A percentile compares a stretch with the other conserved stretches of the same genome.
Evolutionary conservation across 164 flowering plant genomes (phyloP).

Genomic region (Vitis rupestris): DNA sequence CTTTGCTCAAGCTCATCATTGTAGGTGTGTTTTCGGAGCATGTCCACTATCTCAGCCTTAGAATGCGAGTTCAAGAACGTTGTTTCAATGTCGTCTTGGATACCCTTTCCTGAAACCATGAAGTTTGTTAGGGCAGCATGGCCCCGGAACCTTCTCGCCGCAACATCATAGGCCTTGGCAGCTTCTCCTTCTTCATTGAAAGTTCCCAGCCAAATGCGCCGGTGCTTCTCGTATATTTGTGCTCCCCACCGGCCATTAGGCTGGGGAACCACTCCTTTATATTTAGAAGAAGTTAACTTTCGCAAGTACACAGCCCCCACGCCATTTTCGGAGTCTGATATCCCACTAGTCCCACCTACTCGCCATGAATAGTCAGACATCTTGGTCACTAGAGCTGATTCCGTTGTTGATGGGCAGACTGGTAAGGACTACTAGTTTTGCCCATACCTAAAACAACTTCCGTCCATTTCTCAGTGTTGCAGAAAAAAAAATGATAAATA

Average conservation of each 20-base stretch:
- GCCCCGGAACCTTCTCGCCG: constrained; percentile 20
- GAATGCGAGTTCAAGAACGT: constrained; percentile 18
- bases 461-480: no score
- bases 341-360: no score
- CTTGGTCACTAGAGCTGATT: no score
- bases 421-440: no score
- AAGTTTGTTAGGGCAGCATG: constrained; percentile 10
- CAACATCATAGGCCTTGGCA: constrained; percentile 20
- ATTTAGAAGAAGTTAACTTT: constrained; percentile 21
- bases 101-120: no score
- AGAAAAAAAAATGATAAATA: no score
- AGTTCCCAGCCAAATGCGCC: constrained; percentile 31
- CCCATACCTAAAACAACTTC: no score
- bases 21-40: constrained; percentile 23
- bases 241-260: constrained; percentile 39
- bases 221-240: constrained; percentile 38
- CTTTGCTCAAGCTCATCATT: constrained; percentile 6
- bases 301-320: neutral
- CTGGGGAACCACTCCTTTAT: constrained; percentile 37
- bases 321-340: no score
- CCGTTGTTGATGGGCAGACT: no score
- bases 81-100: neutral
- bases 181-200: constrained; percentile 18
- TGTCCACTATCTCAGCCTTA: constrained; percentile 20
- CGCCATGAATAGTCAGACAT: no score